Percentiles rank a stretch among this genome's conserved stretches.
phyloP scores from a whole-genome alignment of 805 yeast genomes.

The Saturnispora silvae region DNA sequence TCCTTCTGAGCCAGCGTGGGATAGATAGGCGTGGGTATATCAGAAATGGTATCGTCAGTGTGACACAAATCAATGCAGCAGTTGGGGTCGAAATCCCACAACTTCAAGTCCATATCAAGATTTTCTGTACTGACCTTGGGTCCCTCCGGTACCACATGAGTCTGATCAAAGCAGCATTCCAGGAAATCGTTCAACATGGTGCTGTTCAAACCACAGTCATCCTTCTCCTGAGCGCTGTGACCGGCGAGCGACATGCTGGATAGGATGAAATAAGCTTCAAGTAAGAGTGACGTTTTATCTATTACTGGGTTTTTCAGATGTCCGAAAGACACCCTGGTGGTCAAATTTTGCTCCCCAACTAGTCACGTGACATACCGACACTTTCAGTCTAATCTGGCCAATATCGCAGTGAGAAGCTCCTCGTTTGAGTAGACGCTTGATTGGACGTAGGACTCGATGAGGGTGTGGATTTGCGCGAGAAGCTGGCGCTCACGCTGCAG shows the following conservation, averaged over 20 bases:
- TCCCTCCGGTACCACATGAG: slow-evolving; percentile 7
- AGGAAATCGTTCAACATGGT: slow-evolving; percentile 10
- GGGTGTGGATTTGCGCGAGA: background rate
- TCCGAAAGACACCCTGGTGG: background rate
- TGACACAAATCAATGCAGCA: slow-evolving; percentile 6
- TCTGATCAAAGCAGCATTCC: slow-evolving; percentile 13
- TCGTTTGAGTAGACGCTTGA: background rate
- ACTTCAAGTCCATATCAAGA: slow-evolving; percentile 2
- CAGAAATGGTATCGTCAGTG: background rate
- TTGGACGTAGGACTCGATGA: background rate
- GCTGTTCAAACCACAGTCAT: slow-evolving; percentile 7
- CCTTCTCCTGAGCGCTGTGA: background rate
- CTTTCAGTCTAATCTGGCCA: background rate
- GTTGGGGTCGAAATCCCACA: slow-evolving; percentile 9
- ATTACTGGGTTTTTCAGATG: too few relatives aligned
- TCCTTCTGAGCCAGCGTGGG: too few relatives aligned
- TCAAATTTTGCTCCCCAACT: background rate
- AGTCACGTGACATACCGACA: background rate
- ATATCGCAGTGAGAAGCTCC: background rate
- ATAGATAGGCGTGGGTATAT: too few relatives aligned
- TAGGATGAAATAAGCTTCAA: too few relatives aligned
- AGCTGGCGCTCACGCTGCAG: background rate
- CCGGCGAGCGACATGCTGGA: too few relatives aligned
- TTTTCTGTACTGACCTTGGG: slow-evolving; percentile 1
- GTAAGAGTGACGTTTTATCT: too few relatives aligned